phyloP scores from a whole-genome alignment of 2,329 filamentous ascomycete genomes.

The Celoporthe dispersa region DNA sequence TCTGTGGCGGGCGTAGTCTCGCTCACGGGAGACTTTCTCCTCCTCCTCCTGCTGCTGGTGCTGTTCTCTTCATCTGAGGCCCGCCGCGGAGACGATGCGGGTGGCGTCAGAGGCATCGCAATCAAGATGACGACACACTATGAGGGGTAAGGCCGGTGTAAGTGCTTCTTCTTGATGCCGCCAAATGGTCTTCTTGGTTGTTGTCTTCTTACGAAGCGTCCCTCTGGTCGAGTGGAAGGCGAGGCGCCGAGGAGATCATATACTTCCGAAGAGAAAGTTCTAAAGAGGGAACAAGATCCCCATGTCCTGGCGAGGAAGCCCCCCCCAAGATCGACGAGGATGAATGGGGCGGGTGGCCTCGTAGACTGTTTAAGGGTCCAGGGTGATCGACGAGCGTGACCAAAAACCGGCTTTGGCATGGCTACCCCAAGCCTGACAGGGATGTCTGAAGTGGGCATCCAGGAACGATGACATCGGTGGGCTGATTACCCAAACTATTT shows the following conservation, averaged over 20 bases:
- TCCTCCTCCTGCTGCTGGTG: slow-evolving; percentile 7
- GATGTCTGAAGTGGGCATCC: background rate
- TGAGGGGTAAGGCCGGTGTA: slow-evolving; percentile 18
- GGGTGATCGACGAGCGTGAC: background rate
- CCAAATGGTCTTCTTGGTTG: background rate
- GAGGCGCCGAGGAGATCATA: background rate
- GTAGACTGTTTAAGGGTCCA: background rate
- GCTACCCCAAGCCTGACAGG: background rate
- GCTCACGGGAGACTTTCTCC: background rate
- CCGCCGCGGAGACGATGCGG: slow-evolving; percentile 17
- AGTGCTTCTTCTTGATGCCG: background rate
- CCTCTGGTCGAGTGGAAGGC: background rate
- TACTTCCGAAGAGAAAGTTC: background rate
- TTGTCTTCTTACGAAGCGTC: background rate
- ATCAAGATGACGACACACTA: background rate
- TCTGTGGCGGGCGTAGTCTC: slow-evolving; percentile 8
- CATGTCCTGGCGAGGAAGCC: background rate
- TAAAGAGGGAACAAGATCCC: background rate
- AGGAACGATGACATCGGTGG: slow-evolving; percentile 16
- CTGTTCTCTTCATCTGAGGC: slow-evolving; percentile 4
- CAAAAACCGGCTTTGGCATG: slow-evolving; percentile 16
- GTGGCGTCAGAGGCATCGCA: slow-evolving; percentile 21
- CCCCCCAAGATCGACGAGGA: background rate
- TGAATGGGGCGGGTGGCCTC: background rate
- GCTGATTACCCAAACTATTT: background rate